These are phyloP conservation scores for Opeltia flavorubescens DNA, from an alignment of 495 filamentous ascomycete genomes.

Conservation along the genomic window DNA sequence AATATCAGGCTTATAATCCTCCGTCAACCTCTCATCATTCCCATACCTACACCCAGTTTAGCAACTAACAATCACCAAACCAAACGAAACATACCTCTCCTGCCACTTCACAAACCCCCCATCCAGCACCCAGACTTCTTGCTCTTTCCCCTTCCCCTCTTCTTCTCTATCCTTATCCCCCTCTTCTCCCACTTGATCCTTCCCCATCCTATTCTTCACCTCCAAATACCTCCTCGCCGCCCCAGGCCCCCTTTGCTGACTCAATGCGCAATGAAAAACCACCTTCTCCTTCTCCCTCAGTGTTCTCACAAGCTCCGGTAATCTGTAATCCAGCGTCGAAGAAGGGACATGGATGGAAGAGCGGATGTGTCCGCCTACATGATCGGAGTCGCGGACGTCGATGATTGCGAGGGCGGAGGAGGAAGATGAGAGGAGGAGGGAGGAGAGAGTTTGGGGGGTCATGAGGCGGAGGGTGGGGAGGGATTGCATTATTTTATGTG, in stretches of 20 bases:
- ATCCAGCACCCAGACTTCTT: constrained; percentile 71
- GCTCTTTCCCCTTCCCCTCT: constrained; percentile 27
- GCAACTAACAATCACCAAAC: too few relatives aligned
- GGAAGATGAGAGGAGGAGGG: constrained; percentile 20
- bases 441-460: constrained; percentile 45
- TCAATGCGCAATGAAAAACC: constrained; percentile 91
- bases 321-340: constrained; percentile 50
- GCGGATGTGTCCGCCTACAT: constrained; percentile 82
- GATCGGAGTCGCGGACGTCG: constrained; percentile 85
- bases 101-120: constrained; percentile 87
- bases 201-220: constrained; percentile 33
- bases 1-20: too few relatives aligned
- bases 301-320: constrained; percentile 69
- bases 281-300: constrained; percentile 68
- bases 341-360: constrained; percentile 63
- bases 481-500: constrained; percentile 14
- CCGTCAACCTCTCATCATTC: too few relatives aligned
- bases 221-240: constrained; percentile 58
- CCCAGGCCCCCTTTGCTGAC: constrained; percentile 68
- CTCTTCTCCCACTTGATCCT: constrained; percentile 15
- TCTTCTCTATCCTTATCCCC: constrained; percentile 13
- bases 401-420: constrained; percentile 51
- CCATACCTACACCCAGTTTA: too few relatives aligned
- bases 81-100: constrained; percentile 58
- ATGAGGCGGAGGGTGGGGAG: constrained; percentile 52